Evolutionary conservation across 345 rosid genomes (phyloP), one percentile per base, ranked within the genome.

Genomic region (Pistacia vera): DNA sequence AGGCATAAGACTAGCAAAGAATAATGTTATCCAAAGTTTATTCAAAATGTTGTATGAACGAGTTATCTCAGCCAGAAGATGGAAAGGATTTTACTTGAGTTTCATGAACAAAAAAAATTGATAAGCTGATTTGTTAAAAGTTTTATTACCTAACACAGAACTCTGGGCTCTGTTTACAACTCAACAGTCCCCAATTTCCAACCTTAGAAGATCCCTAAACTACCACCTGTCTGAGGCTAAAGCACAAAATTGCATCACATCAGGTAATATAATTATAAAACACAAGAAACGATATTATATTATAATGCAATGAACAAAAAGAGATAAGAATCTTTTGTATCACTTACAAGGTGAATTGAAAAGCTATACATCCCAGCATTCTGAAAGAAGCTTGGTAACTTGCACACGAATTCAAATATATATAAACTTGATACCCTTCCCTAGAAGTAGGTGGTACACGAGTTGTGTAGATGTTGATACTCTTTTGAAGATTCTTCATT

Each of bases 371-470:
- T n/a, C n/a, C n/a, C n/a, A n/a, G n/a, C n/a, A n/a, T n/a, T n/a
- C n/a, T n/a, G n/a, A n/a, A n/a, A n/a, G n/a, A n/a, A n/a, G n/a
- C 44, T 7, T 0, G 82, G 84, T 54, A 62, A 18, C 75, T 74
- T 87, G 80, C 73, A 36, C 46, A 86, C 80, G 49, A 88, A 61
- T 22, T 85, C 25, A 80, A 91, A 91, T 68, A 87, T 81, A 81
- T 93, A 93, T 44, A 91, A 80, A 72, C 95, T 72, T 77, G 61
- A 58, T 80, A 44, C 30, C 92, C 90, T 70, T 83, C 80, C 63
- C 22, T 70, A 11, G 85, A 77, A 36, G 92, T 79, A 64, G 95
- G 86, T 78, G 78, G 11, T 57, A 77, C 12, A 0, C 78, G 76
- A 30, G 52, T 25, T 5, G 90, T 79, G 74, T 64, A 82, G 20